Evolutionary conservation across 768 basidiomycete species (phyloP).

Genomic region (Tylopilus felleus): DNA sequence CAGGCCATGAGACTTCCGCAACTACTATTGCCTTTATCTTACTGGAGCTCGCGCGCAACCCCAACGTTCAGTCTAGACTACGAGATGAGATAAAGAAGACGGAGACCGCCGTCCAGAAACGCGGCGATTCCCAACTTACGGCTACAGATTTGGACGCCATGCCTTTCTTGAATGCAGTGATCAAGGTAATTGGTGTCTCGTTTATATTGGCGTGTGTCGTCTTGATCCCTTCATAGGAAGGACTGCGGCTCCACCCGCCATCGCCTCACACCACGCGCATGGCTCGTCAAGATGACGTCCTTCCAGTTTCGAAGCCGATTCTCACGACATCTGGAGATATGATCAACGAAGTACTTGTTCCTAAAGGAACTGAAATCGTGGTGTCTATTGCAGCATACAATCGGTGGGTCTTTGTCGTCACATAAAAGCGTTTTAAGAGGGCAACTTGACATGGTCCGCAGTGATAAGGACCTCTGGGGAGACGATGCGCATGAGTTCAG

Average conservation of each 20-base stretch:
- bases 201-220: neutral
- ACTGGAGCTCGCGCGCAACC: conserved; percentile 55
- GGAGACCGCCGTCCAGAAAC: neutral
- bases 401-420: conserved; percentile 36
- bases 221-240: conserved; percentile 35
- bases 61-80: conserved; percentile 54
- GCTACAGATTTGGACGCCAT: conserved; percentile 45
- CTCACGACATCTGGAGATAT: conserved; percentile 41
- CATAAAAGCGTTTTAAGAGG: too few species aligned
- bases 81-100: conserved; percentile 34
- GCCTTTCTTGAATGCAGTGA: conserved; percentile 41
- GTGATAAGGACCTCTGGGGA: conserved; percentile 25
- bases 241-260: conserved; percentile 44
- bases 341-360: conserved; percentile 43
- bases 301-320: conserved; percentile 58
- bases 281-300: conserved; percentile 49
- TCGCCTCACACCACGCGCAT: conserved; percentile 47
- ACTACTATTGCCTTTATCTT: conserved; percentile 55
- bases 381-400: conserved; percentile 53
- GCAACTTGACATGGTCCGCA: too few species aligned
- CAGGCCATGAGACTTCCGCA: conserved; percentile 59
- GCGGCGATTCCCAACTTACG: neutral
- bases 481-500: conserved; percentile 22
- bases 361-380: conserved; percentile 48
- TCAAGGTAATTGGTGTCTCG: conserved; percentile 27